Base-by-base conservation (phyloP, 2,329 filamentous ascomycete species). In the Aspergillus thermomutatus region DNA sequence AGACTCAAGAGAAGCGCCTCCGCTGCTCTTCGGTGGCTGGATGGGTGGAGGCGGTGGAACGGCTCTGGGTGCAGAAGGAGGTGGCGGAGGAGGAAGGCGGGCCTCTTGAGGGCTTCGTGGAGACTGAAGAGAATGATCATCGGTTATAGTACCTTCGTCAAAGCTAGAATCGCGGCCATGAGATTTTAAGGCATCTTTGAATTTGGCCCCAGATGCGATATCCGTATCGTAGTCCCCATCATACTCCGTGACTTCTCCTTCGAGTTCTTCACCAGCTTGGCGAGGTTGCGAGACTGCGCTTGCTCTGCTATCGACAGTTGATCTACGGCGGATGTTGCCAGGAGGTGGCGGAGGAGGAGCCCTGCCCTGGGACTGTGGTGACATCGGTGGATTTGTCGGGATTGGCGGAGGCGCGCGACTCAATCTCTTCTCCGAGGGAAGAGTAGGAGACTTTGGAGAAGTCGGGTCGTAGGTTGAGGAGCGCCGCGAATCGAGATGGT, bases 211-310 rank as follows among this genome's bases (percentile, higher is more conserved):
- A n/a, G 92, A 91, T 1, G 89, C 92, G 69, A 97, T 97, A 71
- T 97, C 94, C 6, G 94, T 97, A 66, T 97, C 94, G 71, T 97
- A 97, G 69, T 97, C 94, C 6, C 93, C 94, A 70, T 99, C 94
- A 69, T 97, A 97, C 69, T 97, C 93, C 0, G 91, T 95, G 34
- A 91, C 83, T 67, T 95, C 92, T 57, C 89, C 91, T 57, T 89
- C 88, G 26, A 86, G 87, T 14, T 88, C 87, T 43, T 82, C 76
- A 77, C 82, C 59, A 78, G 78, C 56, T 77, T 59, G 80, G 69
- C 54, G 75, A 54, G 76, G 74, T 17, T 82, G 76, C 11, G 79
- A 75, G 10, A 76, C 64, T 17, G 61, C 61, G 52, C 68, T 73
- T 11, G 55, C 61, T 49, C 77, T 77, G 53, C 79, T 80, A 62